Base-by-base conservation (phyloP, 2,329 filamentous ascomycete genomes). In the Sporothrix luriei region DNA sequence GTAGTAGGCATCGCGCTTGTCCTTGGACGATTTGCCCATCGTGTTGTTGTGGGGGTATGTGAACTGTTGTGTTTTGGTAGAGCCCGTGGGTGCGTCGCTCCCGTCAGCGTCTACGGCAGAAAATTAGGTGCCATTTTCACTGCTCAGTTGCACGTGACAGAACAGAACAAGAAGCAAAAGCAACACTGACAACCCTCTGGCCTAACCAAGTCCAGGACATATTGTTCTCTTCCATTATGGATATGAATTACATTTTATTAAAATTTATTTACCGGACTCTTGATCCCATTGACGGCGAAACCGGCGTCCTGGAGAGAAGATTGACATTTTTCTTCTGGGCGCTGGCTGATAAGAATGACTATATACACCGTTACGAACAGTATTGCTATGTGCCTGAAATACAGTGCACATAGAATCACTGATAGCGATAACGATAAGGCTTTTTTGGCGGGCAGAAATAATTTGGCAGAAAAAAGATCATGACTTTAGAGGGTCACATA, bases 1-100 rank as follows among this genome's bases (percentile, higher is more conserved):
- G 78, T 99, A 99, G 82, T 99, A 99, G 59, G 94, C 94, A 79
- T 99, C 95, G 68, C 95, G 91, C 82, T 99, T 99, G 78, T 99
- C 95, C 80, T 99, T 99, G 62, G 94, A 98, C 1, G 95, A 97
- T 79, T 98, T 98, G 1, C 94, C 94, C 94, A 97, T 80, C 21
- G 14, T 70, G 57, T 33, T 19, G 57, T 14, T n/a, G 1, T 46
- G 6, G 4, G 16, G 46, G 16, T 13, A 13, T 1, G 14, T 10
- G 11, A 16, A 40, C 4, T 7, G 11, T 48, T 49, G 13, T 29
- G n/a, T 10, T 10, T 19, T 19, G 40, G 14, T 21, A 10, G 16
- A 43, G n/a, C 19, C 43, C 48, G 48, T 48, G 59, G 33, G 33
- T 33, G 33, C 33, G 6, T 33, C 33, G 10, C 1, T 46, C 16